These are phyloP conservation scores for Vitis hybrid DNA, from an alignment of 177 flowering plant genomes.

Conservation along the genomic window DNA sequence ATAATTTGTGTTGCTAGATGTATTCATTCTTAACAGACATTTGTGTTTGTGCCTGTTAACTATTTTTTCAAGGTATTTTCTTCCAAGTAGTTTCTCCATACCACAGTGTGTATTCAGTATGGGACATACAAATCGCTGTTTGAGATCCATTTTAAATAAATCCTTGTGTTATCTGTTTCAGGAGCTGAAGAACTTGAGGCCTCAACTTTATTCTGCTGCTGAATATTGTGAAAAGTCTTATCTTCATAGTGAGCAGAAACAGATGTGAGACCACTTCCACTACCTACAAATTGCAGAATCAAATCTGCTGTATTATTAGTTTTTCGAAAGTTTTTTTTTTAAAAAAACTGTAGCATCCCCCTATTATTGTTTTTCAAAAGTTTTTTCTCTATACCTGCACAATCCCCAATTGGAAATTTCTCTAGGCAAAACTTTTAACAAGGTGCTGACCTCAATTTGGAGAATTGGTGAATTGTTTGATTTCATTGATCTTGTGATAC, in stretches of 20 bases:
- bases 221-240: conserved; percentile 97
- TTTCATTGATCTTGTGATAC: too few relatives aligned
- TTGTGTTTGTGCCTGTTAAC: neutral
- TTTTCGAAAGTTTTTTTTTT: neutral
- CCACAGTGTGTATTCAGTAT: neutral
- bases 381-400: neutral
- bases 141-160: neutral
- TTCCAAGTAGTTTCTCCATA: neutral
- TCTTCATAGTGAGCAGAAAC: conserved; percentile 87
- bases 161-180: conserved; percentile 25
- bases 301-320: neutral
- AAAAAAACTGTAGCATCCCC: neutral
- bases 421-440: too few relatives aligned
- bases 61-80: neutral
- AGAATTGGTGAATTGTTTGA: too few relatives aligned
- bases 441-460: too few relatives aligned
- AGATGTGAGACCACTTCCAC: conserved; percentile 66
- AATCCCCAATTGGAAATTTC: too few relatives aligned
- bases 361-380: neutral
- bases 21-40: neutral
- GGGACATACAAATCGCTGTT: neutral
- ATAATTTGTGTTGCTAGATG: neutral
- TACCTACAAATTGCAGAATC: neutral
- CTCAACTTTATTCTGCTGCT: conserved; percentile 98
- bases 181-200: conserved; percentile 93